Base-by-base conservation (phyloP, 352 stramenopile genomes). In the Pythium volutum region DNA sequence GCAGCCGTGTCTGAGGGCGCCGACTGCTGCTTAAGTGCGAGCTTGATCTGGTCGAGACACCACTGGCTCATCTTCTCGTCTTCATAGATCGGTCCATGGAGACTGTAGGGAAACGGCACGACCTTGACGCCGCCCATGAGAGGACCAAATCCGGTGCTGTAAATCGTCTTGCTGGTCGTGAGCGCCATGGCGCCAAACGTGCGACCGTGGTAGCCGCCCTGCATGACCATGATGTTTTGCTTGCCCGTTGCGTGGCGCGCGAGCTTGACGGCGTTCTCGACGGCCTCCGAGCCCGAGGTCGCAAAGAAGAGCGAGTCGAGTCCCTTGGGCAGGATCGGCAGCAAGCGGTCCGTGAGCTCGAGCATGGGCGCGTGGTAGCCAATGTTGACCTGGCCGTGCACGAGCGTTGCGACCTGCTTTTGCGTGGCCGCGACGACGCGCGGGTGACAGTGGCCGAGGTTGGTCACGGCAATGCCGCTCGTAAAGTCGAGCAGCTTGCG, bases 211-310 rank as follows among this genome's bases (percentile, higher is more conserved):
- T 97, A 98, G 6, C 88, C 87, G 29, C 92, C 90, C 67, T 96
- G 84, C 67, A 98, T 97, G 18, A 95, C 88, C 46, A 98, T 96
- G 48, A 98, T 74, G 55, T 91, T 91, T 43, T 65, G 77, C 76
- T 97, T 97, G 23, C 84, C 75, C 8, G 91, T 98, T 8, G 87
- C 83, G 48, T 97, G 87, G 33, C 91, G 87, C 20, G 91, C 93
- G 38, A 98, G 76, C 69, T 98, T 97, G 70, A 98, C 80, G 3
- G 91, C 84, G 56, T 97, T 97, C 70, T 98, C 93, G 4, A 97
- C 75, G 8, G 89, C 91, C 67, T 98, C 93, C n/a, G 91, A 94
- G 25, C 91, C 92, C 64, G 75, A 88, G 26, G 83, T 96, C 27
- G 90, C 88, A 67, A 97, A 96, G 70, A 96, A 96, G 61, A 97